A percentile compares a stretch with the other conserved stretches of the same genome.
Evolutionary conservation across 1,284 basidiomycete genomes (phyloP).

Genomic region (Ceraceosorus guamensis): DNA sequence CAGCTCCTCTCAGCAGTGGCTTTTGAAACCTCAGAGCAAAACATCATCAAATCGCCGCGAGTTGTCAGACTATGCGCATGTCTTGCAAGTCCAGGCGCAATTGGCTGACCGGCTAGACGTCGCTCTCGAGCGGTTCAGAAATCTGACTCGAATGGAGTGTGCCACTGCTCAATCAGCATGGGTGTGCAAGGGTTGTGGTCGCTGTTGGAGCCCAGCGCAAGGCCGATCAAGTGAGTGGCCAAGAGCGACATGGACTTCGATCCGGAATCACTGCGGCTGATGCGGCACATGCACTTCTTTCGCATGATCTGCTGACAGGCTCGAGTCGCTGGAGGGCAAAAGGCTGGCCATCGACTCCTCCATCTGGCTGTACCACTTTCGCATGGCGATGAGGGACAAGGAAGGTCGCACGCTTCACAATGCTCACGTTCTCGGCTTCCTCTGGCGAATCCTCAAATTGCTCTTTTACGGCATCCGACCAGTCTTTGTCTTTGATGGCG

Average conservation of each 20-base stretch:
- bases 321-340: slow-evolving; percentile 48
- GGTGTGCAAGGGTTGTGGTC: slow-evolving; percentile 48
- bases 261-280: neutral
- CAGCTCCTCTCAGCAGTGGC: too few species aligned
- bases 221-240: slow-evolving; percentile 39
- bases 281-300: neutral
- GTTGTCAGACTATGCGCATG: too few species aligned
- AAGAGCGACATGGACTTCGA: neutral
- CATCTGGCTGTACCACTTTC: slow-evolving; percentile 81
- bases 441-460: slow-evolving; percentile 74
- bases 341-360: slow-evolving; percentile 75
- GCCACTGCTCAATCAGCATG: slow-evolving; percentile 16
- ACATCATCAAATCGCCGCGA: too few species aligned
- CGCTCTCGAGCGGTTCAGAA: too few species aligned
- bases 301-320: slow-evolving; percentile 9
- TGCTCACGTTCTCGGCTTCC: slow-evolving; percentile 88
- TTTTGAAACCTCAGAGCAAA: too few species aligned
- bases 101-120: too few species aligned
- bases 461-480: slow-evolving; percentile 79
- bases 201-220: slow-evolving; percentile 47
- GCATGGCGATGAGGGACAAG: slow-evolving; percentile 93
- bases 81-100: too few species aligned
- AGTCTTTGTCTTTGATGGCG: slow-evolving; percentile 85
- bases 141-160: too few species aligned
- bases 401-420: slow-evolving; percentile 84